Conservation (phyloP, 225 moss, liverwort and hornwort species). For the Ulota crispa region DNA sequence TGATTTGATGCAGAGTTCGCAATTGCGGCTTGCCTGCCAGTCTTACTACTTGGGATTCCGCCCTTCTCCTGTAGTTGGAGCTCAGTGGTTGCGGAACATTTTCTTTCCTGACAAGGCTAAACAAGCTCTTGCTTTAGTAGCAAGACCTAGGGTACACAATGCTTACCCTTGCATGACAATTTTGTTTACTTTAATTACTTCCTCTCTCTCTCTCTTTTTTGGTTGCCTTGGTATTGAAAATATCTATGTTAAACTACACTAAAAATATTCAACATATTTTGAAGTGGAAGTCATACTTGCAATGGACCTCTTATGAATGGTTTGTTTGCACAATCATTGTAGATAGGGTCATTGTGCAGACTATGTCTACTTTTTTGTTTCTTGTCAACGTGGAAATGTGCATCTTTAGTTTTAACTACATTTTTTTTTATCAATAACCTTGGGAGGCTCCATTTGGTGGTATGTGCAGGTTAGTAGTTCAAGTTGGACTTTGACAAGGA, state of each 20-base stretch:
- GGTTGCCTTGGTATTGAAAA: background rate
- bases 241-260: background rate
- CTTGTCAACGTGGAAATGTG: background rate
- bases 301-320: background rate
- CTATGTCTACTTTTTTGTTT: background rate
- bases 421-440: background rate
- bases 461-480: slow-evolving; percentile 48
- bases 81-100: slow-evolving; percentile 37
- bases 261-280: background rate
- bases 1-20: slow-evolving; percentile 33
- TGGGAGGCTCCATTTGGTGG: slow-evolving; percentile 1
- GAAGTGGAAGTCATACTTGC: background rate
- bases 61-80: slow-evolving; percentile 43
- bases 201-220: background rate
- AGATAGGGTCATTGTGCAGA: background rate
- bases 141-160: slow-evolving; percentile 46
- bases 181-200: background rate
- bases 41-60: slow-evolving; percentile 45
- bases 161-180: slow-evolving; percentile 21
- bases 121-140: slow-evolving; percentile 36
- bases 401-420: background rate
- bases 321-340: background rate
- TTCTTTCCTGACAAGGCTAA: slow-evolving; percentile 31
- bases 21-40: slow-evolving; percentile 54
- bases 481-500: slow-evolving; percentile 45